phyloP scores from a whole-genome alignment of 2,329 filamentous ascomycete genomes.

The Pseudogymnoascus sp. region DNA sequence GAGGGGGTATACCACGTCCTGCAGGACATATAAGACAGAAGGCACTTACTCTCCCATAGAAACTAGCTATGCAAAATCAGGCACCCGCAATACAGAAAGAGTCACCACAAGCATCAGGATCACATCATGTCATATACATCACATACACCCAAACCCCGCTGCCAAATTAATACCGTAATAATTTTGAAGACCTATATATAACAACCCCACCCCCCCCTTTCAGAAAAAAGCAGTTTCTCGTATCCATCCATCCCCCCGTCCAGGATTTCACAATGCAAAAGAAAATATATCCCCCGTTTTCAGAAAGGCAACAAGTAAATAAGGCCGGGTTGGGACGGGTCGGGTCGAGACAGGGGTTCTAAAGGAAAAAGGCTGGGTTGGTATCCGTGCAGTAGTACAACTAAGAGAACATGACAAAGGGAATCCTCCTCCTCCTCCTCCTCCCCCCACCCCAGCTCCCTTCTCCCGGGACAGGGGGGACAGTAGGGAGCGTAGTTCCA shows the following conservation, averaged over 20 bases:
- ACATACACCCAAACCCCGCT: background rate
- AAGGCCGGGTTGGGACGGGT: background rate
- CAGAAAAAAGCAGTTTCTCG: background rate
- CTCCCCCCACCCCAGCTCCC: background rate
- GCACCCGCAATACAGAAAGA: background rate
- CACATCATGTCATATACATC: background rate
- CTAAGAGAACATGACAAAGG: background rate
- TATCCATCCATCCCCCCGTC: background rate
- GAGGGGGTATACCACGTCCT: background rate
- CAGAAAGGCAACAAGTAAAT: background rate
- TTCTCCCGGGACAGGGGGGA: background rate
- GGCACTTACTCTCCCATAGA: background rate
- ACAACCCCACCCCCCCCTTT: background rate
- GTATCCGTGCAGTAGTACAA: background rate
- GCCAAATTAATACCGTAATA: constrained; percentile 2
- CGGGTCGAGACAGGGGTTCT: background rate
- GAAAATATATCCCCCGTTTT: background rate
- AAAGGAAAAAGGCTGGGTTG: background rate
- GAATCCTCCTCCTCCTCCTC: background rate
- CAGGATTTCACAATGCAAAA: no score
- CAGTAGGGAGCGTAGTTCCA: background rate
- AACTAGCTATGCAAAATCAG: background rate
- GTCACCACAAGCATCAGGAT: background rate
- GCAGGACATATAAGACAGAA: background rate
- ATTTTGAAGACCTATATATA: constrained; percentile 6